Percentiles rank a stretch among this genome's conserved stretches.
Evolutionary conservation across 495 filamentous ascomycete species (phyloP).

Genomic region (Massariosphaeria phaeospora): DNA sequence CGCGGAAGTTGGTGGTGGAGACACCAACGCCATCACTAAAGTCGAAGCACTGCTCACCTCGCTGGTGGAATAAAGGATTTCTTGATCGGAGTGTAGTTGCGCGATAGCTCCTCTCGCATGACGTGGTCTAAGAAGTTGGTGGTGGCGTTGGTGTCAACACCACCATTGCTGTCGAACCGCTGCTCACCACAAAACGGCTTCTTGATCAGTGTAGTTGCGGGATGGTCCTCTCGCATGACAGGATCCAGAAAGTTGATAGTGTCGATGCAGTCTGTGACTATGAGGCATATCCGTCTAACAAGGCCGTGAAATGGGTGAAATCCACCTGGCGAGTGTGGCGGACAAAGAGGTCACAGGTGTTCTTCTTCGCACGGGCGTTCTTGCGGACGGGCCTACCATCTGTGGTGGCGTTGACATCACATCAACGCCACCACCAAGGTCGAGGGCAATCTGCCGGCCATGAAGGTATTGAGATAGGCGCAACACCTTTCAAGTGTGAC

Average conservation of each 20-base stretch:
- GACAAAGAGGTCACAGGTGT: constrained; percentile 56
- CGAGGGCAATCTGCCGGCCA: too few species aligned
- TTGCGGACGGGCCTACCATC: constrained; percentile 29
- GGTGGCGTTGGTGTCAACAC: too few species aligned
- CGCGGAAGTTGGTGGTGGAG: constrained; percentile 78
- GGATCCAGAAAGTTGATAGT: constrained; percentile 90
- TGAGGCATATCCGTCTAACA: constrained; percentile 53
- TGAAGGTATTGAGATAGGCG: constrained; percentile 57
- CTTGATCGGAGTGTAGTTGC: too few species aligned
- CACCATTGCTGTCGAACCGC: too few species aligned
- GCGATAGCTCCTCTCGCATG: too few species aligned
- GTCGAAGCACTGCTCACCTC: too few species aligned
- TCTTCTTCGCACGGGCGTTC: constrained; percentile 30
- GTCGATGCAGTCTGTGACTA: constrained; percentile 68
- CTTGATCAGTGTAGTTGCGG: constrained; percentile 60
- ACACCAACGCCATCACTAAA: constrained; percentile 62
- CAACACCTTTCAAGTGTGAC: constrained; percentile 57
- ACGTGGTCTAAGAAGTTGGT: too few species aligned
- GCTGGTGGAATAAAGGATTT: too few species aligned
- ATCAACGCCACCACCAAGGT: too few species aligned
- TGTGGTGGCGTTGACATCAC: too few species aligned
- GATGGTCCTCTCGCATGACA: constrained; percentile 71
- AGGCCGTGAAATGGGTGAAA: constrained; percentile 57
- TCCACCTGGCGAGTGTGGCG: constrained; percentile 56
- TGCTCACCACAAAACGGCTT: constrained; percentile 62